Evolutionary conservation across 2,329 filamentous ascomycete genomes (phyloP).

Genomic region (Cladosporium sp.): DNA sequence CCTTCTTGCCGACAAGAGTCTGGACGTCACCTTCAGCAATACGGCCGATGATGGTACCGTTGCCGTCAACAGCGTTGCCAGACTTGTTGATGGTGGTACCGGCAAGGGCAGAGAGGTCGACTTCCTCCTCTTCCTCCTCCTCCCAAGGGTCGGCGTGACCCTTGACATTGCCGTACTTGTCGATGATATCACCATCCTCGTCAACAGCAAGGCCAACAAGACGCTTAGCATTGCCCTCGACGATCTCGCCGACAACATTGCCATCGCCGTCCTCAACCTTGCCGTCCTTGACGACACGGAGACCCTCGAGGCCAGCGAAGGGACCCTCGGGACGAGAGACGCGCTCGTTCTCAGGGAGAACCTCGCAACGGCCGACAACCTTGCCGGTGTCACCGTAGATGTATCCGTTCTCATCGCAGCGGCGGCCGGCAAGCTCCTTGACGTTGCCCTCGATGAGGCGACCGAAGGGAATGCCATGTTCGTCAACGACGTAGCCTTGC

Average conservation of each 20-base stretch:
- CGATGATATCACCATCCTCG: conserved; percentile 76
- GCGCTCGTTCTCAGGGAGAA: conserved; percentile 55
- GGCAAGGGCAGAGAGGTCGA: conserved; percentile 56
- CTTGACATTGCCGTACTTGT: conserved; percentile 64
- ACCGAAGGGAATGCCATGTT: conserved; percentile 52
- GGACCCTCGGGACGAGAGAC: conserved; percentile 59
- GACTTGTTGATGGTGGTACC: conserved; percentile 62
- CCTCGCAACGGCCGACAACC: conserved; percentile 53
- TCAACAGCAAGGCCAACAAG: conserved; percentile 72
- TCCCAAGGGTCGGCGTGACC: conserved; percentile 60
- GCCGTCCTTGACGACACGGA: conserved; percentile 65
- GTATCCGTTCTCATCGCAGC: conserved; percentile 52
- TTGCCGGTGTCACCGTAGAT: conserved; percentile 55
- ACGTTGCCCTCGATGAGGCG: conserved; percentile 54
- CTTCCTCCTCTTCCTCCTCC: conserved; percentile 44
- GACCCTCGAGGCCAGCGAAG: conserved; percentile 62
- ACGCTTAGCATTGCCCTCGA: conserved; percentile 66
- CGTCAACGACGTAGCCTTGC: conserved; percentile 53
- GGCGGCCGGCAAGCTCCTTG: conserved; percentile 53
- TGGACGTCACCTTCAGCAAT: conserved; percentile 55
- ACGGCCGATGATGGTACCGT: conserved; percentile 56
- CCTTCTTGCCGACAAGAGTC: conserved; percentile 57
- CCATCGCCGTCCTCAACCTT: conserved; percentile 75
- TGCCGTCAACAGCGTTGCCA: conserved; percentile 58
- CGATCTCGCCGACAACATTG: conserved; percentile 67